These are phyloP conservation scores for Moesziomyces sp. DNA, from an alignment of 1,284 basidiomycete genomes.

Conservation along the genomic window DNA sequence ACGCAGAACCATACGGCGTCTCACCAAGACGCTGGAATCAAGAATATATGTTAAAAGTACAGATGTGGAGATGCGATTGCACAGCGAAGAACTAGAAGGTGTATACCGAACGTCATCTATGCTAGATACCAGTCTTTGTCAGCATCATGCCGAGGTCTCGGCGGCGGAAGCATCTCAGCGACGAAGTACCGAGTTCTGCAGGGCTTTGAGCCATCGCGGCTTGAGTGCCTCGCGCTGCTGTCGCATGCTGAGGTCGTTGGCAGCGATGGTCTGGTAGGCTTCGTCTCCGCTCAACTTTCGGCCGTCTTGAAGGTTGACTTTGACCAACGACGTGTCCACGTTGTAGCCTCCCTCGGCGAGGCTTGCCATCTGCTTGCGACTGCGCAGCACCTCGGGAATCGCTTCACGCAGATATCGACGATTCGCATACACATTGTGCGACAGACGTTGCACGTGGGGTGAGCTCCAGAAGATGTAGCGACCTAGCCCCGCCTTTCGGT, in stretches of 20 bases:
- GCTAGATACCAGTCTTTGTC: too few relatives aligned
- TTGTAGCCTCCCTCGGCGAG: constrained; percentile 20
- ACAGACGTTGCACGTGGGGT: constrained; percentile 37
- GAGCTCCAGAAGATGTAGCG: constrained; percentile 40
- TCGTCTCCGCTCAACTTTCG: constrained; percentile 17
- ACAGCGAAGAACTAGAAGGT: too few relatives aligned
- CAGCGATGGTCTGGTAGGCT: constrained; percentile 23
- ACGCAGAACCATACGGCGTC: too few relatives aligned
- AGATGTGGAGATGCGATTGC: background rate
- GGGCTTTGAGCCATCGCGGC: constrained; percentile 40
- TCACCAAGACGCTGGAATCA: too few relatives aligned
- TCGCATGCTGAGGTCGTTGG: constrained; percentile 16
- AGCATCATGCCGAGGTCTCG: too few relatives aligned
- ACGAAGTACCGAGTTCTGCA: constrained; percentile 10
- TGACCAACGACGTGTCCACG: constrained; percentile 18
- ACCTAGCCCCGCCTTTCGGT: constrained; percentile 32
- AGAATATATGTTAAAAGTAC: background rate
- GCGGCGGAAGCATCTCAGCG: constrained; percentile 1
- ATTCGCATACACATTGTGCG: constrained; percentile 37
- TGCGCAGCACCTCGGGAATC: constrained; percentile 26
- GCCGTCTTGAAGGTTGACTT: constrained; percentile 11
- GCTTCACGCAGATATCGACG: constrained; percentile 32
- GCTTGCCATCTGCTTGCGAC: constrained; percentile 29
- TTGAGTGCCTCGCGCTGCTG: constrained; percentile 33
- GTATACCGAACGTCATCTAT: background rate